Evolutionary conservation across 139 green algal genomes (phyloP).

Genomic region (Picochlorum sp.): DNA sequence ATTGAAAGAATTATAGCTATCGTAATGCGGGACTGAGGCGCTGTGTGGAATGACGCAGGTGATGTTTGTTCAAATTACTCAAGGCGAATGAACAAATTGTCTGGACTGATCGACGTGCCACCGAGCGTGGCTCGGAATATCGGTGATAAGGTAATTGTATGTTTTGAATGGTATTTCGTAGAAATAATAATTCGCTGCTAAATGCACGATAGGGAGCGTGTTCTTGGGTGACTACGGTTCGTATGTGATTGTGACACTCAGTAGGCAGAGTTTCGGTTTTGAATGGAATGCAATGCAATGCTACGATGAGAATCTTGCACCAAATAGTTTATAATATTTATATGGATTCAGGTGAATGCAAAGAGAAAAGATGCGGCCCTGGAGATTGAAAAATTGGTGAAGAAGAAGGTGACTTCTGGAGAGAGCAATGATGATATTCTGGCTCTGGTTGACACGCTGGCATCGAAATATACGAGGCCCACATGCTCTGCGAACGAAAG

Average conservation of each 20-base stretch:
- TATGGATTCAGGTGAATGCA: slow-evolving; percentile 83
- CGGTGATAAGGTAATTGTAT: background rate
- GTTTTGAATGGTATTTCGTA: no score
- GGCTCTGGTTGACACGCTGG: slow-evolving; percentile 4
- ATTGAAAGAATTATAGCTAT: no score
- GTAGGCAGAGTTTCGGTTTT: no score
- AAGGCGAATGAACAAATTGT: background rate
- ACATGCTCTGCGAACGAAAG: slow-evolving; percentile 69
- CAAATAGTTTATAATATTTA: background rate
- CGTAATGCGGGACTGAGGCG: no score
- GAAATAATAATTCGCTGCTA: no score
- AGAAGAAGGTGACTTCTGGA: slow-evolving; percentile 17
- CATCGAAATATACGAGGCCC: slow-evolving; percentile 27
- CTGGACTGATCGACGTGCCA: background rate
- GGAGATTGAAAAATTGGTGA: slow-evolving; percentile 45
- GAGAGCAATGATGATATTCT: slow-evolving; percentile 32
- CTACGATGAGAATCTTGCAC: no score
- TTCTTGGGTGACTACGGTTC: no score
- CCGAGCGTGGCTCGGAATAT: background rate
- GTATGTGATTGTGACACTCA: no score
- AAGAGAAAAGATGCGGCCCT: slow-evolving; percentile 72
- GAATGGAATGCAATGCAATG: no score
- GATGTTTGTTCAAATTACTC: no score
- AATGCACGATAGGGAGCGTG: no score
- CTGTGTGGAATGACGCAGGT: background rate